Base-by-base conservation (phyloP, 352 stramenopile genomes). In the Albugo candida region DNA sequence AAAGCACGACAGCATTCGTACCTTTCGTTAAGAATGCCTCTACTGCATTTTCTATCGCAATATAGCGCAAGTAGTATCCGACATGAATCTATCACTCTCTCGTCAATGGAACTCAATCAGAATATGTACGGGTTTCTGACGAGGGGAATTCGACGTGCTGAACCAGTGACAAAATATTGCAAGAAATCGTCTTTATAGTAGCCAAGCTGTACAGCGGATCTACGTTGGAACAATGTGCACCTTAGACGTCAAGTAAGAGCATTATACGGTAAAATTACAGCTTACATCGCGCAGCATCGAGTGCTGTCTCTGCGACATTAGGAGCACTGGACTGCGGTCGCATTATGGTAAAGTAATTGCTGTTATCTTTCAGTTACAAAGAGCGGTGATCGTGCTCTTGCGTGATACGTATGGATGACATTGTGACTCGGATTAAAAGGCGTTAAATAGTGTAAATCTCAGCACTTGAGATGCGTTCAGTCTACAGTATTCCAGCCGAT, bases 201-300 rank as follows among this genome's bases (percentile, higher is more conserved):
- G 38, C 58, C 59, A 10, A 68, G 60, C 38, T 54, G 72, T 45
- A 62, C 68, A 39, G 73, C 67, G 11, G 73, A 85, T 20, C 73
- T 85, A 48, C 35, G 37, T 37, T 41, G 14, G 16, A 16, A 41
- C 14, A 16, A 41, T 14, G 36, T 14, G 36, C 36, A 16, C 14
- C 14, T 16, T 41, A 14, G 36, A 14, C 14, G 36, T 14, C 36
- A 41, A 16, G 16, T 16, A 41, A 16, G 14, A 16, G 14, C 36
- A 16, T 14, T 41, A 14, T 14, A 14, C 36, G 14, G 14, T 8
- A 13, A 47, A 55, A 65, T 12, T 59, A 85, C 73, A 83, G 58
- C 52, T 85, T 85, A 59, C 73, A 85, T 51, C 81, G 81, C 36
- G 69, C 58, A 41, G 73, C 70, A 54, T 85, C 73, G 16, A 80